Base-by-base conservation (phyloP, 176 grass and related monocot species). In the Neostapfia colusana region DNA sequence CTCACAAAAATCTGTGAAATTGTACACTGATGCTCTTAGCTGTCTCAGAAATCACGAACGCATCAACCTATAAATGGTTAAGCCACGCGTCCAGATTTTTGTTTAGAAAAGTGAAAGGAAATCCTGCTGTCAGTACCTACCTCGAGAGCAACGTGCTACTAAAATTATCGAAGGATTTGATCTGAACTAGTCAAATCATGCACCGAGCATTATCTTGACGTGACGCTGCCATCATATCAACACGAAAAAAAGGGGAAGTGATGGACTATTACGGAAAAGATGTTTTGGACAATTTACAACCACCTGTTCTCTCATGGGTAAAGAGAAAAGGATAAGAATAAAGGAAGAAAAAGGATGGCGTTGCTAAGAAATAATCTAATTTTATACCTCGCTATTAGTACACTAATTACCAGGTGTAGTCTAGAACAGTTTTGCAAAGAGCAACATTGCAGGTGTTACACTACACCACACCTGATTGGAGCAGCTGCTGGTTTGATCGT, bases 221-320 rank as follows among this genome's bases (percentile, higher is more conserved):
- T 45, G 66, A 80, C 48, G 53, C 54, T 48, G 65, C 26, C 37
- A 71, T 76, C 72, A 57, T 72, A 77, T 70, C 65, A 65, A 85
- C 64, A 69, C 21, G 39, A 76, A 76, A 84, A 81, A 85, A 37
- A 56, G 11, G 79, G 62, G 44, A 37, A 51, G 61, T 74, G 53
- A 74, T 70, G 79, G 68, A 69, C 82, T 64, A 85, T 79, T 69
- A 38, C 25, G 54, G 67, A 78, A 78, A 85, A 67, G 48, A 69
- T 85, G 79, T 86, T 85, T 79, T 79, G 83, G 55, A 56, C 83
- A 82, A 89, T 89, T 86, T 89, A 89, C 87, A 89, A 43, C 87
- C 83, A 82, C 79, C 79, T 69, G 54, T 56, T 73, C 83, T 78
- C 78, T 78, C 61, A 69, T 71, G 62, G 79, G 59, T 59, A 68